Base-by-base conservation (phyloP, 306 rosid species). In the Begonia peltatifolia region DNA sequence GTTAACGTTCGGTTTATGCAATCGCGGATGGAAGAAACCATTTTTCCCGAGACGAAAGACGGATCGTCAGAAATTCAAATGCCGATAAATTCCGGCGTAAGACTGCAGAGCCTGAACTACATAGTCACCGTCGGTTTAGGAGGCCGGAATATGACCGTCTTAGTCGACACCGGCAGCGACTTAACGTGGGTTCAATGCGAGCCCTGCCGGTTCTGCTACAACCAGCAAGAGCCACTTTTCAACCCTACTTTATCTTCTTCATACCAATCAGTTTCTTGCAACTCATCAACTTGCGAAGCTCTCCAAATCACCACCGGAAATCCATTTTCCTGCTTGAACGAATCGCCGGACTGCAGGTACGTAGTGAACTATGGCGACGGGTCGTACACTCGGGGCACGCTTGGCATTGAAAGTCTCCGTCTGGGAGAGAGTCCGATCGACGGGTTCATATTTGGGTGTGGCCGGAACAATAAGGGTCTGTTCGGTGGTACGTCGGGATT, bases 111-210 rank as follows among this genome's bases (percentile, higher is more conserved):
- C 17, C 66, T 82, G 42, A 89, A 85, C 63, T 89, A 89, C 78
- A 65, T 89, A 46, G 97, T 82, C 54, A 85, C 75, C 10, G 60
- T 85, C 55, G 78, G 63, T 58, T 25, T 85, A 12, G 84, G 90
- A 9, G 62, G 61, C 25, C 74, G 62, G 58, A 80, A 85, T 47
- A 63, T 74, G 75, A 80, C 89, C 1, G 76, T 89, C 57, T 76
- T 82, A 43, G 87, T 89, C 41, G 95, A 89, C 75, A 85, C 95
- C 3, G 97, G 95, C 68, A 89, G 97, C 51, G 95, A 85, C 52
- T 62, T 89, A 44, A 82, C 90, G 23, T 85, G 94, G 94, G 76
- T 84, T 57, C 94, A 89, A 61, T 89, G 95, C 71, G 66, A 63
- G 23, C 97, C 97, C 10, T 85, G 97, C 78, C 63, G 61, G 57